A percentile compares a stretch with the other conserved stretches of the same genome.
Conservation (phyloP, 2,329 filamentous ascomycete species). For the Aureobasidium zeae region DNA sequence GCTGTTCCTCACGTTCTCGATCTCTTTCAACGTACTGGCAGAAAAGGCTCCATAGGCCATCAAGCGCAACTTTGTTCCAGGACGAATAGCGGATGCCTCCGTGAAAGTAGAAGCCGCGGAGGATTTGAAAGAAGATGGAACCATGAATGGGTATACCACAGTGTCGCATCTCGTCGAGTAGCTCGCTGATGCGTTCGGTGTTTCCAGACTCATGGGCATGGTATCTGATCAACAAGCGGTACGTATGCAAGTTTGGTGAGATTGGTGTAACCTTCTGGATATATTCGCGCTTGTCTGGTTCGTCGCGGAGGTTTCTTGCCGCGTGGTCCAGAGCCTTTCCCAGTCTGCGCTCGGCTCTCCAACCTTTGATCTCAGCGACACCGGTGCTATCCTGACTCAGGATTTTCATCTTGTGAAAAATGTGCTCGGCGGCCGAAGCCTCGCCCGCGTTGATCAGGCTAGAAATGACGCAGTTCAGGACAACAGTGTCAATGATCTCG, state of each 20-base stretch:
- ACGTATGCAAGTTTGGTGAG: constrained; percentile 68
- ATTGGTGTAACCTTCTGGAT: constrained; percentile 59
- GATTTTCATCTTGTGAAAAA: constrained; percentile 77
- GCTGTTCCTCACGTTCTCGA: constrained; percentile 20
- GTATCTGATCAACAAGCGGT: constrained; percentile 67
- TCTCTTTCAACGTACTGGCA: constrained; percentile 43
- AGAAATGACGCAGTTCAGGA: constrained; percentile 77
- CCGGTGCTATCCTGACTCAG: constrained; percentile 38
- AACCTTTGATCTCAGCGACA: constrained; percentile 28
- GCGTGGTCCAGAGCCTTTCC: constrained; percentile 41
- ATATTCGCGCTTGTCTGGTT: constrained; percentile 40
- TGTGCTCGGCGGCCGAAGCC: constrained; percentile 62
- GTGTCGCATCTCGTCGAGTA: constrained; percentile 71
- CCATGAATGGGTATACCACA: constrained; percentile 61
- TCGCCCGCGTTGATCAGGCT: constrained; percentile 71
- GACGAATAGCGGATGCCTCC: constrained; percentile 56
- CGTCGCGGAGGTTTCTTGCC: constrained; percentile 33
- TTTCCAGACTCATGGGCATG: constrained; percentile 61
- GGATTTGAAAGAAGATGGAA: constrained; percentile 67
- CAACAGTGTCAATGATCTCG: constrained; percentile 78
- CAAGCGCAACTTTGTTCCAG: constrained; percentile 65
- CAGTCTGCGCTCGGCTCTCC: constrained; percentile 36
- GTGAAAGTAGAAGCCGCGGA: constrained; percentile 71
- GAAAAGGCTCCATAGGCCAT: constrained; percentile 48
- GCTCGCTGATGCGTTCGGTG: constrained; percentile 57